These are phyloP conservation scores for Auriscalpium microsporum DNA, from an alignment of 768 basidiomycete species.

Conservation along the genomic window DNA sequence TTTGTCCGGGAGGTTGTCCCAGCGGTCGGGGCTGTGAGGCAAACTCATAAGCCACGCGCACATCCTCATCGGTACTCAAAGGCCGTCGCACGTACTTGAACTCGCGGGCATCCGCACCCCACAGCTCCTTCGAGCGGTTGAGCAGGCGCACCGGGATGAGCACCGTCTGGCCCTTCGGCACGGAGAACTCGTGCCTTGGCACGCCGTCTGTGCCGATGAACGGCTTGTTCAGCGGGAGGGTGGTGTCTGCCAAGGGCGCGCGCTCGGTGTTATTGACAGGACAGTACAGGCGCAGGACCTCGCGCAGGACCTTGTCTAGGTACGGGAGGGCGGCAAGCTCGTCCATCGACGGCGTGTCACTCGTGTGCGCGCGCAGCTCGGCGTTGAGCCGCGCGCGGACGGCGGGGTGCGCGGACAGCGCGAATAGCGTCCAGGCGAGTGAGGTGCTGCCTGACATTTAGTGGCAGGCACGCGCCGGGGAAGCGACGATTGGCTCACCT, in stretches of 20 bases:
- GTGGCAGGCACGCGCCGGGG: neutral
- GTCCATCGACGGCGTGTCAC: constrained; percentile 61
- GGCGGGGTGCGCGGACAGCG: constrained; percentile 38
- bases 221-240: constrained; percentile 10
- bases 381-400: constrained; percentile 49
- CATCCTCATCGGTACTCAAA: neutral
- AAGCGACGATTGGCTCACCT: constrained; percentile 26
- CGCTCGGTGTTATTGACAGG: constrained; percentile 13
- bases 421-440: constrained; percentile 52
- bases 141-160: constrained; percentile 7
- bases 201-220: constrained; percentile 14
- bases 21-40: constrained; percentile 13
- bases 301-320: constrained; percentile 31
- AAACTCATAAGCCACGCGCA: neutral
- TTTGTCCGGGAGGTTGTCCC: constrained; percentile 9
- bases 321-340: constrained; percentile 57
- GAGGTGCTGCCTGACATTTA: constrained; percentile 22
- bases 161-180: constrained; percentile 7
- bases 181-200: neutral
- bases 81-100: constrained; percentile 12
- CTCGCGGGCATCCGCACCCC: constrained; percentile 18
- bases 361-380: constrained; percentile 43
- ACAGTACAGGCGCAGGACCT: constrained; percentile 8
- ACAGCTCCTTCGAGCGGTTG: constrained; percentile 8
- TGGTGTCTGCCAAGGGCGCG: constrained; percentile 8